Evolutionary conservation across 257 asterid genomes (phyloP), one percentile per base, ranked within the genome.

Genomic region (Solanum sejunctum): DNA sequence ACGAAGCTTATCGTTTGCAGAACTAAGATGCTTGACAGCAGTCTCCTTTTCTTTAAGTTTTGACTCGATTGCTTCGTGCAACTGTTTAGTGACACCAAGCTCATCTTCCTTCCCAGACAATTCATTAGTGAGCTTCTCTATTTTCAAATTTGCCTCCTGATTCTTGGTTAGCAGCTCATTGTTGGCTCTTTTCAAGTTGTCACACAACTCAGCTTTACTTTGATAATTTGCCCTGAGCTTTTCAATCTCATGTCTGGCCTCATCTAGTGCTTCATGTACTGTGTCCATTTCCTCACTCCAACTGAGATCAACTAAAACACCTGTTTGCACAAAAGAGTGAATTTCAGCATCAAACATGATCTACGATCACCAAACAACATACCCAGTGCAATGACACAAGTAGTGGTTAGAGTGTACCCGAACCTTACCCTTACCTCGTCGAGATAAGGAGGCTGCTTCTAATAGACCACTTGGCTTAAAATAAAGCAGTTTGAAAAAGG

Each of bases 261-360:
- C 95, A 52, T 95, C 97, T n/a, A 95, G 90, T 86, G 92, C 99
- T 91, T 90, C 93, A 71, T 91, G 88, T 66, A 86, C 86, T 16
- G 73, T 63, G 36, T 92, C 95, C 99, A 94, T 94, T 87, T 91
- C 83, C 85, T 57, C 80, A 56, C 54, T 80, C 72, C 87, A 60
- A 11, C 16, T 21, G 21, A 57, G 39, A 45, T 81, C 45, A 80
- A 28, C 57, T 77, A 81, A 67, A 10, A n/a, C 3, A 45, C 89
- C 91, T 88, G 84, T 47, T 69, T 1, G 17, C 58, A 12, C 83
- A 78, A 12, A 56, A 45, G 32, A 64, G 61, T 67, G 10, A 51
- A 49, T 61, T 56, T 80, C 26, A 28, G 52, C 43, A 77, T 4
- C 82, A 75, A 51, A 23, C 82, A 51, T 12, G 18, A 71, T 43